Base-by-base conservation (phyloP, 805 yeast species). In the Debaryomyces castellii region DNA sequence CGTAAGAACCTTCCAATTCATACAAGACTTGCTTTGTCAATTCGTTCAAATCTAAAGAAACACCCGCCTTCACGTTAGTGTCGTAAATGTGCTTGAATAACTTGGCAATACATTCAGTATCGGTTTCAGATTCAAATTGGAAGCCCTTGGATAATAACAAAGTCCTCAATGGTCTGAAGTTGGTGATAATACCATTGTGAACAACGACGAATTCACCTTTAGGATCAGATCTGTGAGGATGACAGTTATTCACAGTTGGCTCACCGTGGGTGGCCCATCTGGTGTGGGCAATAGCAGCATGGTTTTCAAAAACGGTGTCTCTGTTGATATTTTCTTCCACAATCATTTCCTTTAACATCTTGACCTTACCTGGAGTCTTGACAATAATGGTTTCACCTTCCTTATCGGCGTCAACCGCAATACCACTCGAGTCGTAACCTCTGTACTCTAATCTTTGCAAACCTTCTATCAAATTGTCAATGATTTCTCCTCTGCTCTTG, bases 261-360 rank as follows among this genome's bases (percentile, higher is more conserved):
- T 84, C 88, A 69, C 99, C 99, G 68, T 94, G 99, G 32, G 99
- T 94, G 42, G 99, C 99, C 99, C 99, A 94, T 76, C 99, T 87
- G 11, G 99, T 94, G 71, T 94, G 99, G 20, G 99, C 98, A 66
- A 94, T 94, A 63, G 96, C 99, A 49, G 84, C 90, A 64, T 94
- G 99, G 65, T 85, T 82, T 57, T 81, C 84, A 62, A 89, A 90
- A 17, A 81, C 76, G 49, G 80, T 82, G 23, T 76, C 67, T 56
- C 85, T 76, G 58, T 86, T 80, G 47, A 83, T 77, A 39, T 79
- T 65, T 18, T 65, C 60, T 41, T 51, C 57, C 25, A 69, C 73
- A 54, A 88, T 82, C 68, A 84, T 83, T 51, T 81, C 76, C 64
- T 78, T 85, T 64, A 94, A 82, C 47, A 82, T 85, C 53, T 80